Base-by-base conservation (phyloP, 2,329 filamentous ascomycete genomes). In the Dothidotthia symphoricarpi region DNA sequence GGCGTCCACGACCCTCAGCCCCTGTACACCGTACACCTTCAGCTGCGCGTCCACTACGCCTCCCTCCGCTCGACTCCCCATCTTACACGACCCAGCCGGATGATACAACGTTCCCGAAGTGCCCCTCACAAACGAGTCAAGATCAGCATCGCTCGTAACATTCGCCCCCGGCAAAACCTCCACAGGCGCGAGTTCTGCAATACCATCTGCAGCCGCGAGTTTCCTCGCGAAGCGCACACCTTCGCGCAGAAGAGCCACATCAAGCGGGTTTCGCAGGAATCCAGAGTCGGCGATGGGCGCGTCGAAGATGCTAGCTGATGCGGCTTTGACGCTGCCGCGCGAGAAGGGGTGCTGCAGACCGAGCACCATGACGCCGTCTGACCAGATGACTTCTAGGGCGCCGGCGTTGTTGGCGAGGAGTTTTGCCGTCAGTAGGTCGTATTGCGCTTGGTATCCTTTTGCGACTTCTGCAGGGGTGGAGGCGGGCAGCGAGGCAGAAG, bases 1-100 rank as follows among this genome's bases (percentile, higher is more conserved):
- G 1, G 45, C 47, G 34, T 55, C 51, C 12, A 55, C 49, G 13
- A 55, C 8, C 16, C 51, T 40, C 39, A 55, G 27, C 4, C 43
- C 43, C 13, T 55, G 8, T 2, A 60, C 47, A 3, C 59, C 59
- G 19, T 61, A 56, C 4, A 64, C 59, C 28, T 35, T 53, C 16
- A 64, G 34, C 11, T 47, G 28, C 3, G 24, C 35, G 28, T 59
- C 51, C 0, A 64, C 61, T 3, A 63, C 58, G 30, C 58, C 61
- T 3, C 60, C 60, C 3, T 49, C 27, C 6, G 59, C 50, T 7
- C 36, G 46, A 6, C 55, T 45, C 12, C 58, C 47, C 55, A 64
- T 55, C 32, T 55, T 51, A 17, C 47, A 49, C 3, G 39, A 55
- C 7, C 61, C 59, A 7, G 49, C 48, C 8, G 59, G 57, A 31